Percentiles rank a stretch among this genome's conserved stretches.
Conservation (phyloP, 352 stramenopile genomes). For the Globisporangium lucens region DNA sequence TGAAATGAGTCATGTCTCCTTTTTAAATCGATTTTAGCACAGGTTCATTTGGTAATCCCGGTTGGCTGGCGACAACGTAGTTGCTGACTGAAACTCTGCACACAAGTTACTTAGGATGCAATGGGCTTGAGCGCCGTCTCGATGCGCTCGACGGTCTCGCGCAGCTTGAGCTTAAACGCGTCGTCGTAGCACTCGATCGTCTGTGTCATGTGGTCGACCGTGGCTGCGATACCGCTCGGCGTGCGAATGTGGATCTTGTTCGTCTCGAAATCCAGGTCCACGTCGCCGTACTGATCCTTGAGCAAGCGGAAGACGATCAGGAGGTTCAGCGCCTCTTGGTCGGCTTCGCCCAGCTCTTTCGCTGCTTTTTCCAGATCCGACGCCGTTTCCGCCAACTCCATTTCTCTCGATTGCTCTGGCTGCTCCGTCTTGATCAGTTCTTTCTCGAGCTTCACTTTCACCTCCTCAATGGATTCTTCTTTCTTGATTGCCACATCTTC, state of each 20-base stretch:
- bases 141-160: constrained; percentile 62
- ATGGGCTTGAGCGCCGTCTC: constrained; percentile 67
- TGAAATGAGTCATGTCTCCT: neutral
- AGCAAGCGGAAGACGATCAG: constrained; percentile 80
- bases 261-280: constrained; percentile 83
- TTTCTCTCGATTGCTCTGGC: constrained; percentile 10
- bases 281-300: constrained; percentile 85
- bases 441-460: constrained; percentile 21
- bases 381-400: constrained; percentile 22
- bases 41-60: neutral
- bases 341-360: constrained; percentile 53
- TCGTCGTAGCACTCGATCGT: constrained; percentile 69
- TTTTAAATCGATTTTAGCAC: neutral
- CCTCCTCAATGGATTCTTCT: constrained; percentile 19
- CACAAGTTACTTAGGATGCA: constrained; percentile 24
- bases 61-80: neutral
- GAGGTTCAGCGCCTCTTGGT: constrained; percentile 83
- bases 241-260: constrained; percentile 88
- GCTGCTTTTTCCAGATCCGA: constrained; percentile 53
- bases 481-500: constrained; percentile 22
- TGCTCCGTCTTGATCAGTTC: constrained; percentile 21
- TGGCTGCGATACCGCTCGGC: constrained; percentile 61
- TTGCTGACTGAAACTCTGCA: neutral
- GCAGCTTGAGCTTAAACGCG: constrained; percentile 69
- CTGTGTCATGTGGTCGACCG: constrained; percentile 60